Evolutionary conservation across 78 protist genomes (phyloP).

Genomic region (Planoprotostelium fungivorum): DNA sequence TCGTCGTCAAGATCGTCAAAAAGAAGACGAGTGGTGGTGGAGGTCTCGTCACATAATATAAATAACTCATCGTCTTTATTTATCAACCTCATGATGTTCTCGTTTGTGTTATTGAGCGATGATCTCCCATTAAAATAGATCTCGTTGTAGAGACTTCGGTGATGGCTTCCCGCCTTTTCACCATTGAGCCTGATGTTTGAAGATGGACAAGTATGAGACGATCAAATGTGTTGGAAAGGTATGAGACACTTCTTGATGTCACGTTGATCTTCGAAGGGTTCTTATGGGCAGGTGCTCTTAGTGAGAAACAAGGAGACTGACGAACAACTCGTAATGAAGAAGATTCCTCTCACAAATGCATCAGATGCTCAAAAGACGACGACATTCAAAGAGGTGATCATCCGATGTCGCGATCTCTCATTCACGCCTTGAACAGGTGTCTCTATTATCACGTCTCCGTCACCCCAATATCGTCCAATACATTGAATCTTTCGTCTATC

Average conservation of each 20-base stretch:
- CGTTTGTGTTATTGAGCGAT: too few relatives aligned
- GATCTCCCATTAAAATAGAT: too few relatives aligned
- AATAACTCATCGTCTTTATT: too few relatives aligned
- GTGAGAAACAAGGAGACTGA: conserved; percentile 24
- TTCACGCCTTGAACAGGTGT: background rate
- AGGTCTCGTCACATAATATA: background rate
- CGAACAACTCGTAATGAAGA: conserved; percentile 39
- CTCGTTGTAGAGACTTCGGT: too few relatives aligned
- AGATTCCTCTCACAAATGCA: conserved; percentile 26
- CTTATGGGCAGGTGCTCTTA: conserved; percentile 49
- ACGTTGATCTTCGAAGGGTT: conserved; percentile 6
- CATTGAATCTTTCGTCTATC: conserved; percentile 35
- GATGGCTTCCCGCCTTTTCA: too few relatives aligned
- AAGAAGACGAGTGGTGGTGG: background rate
- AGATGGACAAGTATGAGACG: background rate
- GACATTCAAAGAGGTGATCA: conserved; percentile 26
- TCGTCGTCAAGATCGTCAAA: conserved; percentile 34
- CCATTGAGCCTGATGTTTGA: background rate
- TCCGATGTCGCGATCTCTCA: background rate
- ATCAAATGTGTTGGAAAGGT: background rate
- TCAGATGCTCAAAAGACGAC: conserved; percentile 2
- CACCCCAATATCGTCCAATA: conserved; percentile 57
- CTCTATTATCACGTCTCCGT: conserved; percentile 21
- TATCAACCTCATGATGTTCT: too few relatives aligned
- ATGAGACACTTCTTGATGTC: background rate